Base-by-base conservation (phyloP, 345 rosid genomes). In the Streptanthus diversifolius region DNA sequence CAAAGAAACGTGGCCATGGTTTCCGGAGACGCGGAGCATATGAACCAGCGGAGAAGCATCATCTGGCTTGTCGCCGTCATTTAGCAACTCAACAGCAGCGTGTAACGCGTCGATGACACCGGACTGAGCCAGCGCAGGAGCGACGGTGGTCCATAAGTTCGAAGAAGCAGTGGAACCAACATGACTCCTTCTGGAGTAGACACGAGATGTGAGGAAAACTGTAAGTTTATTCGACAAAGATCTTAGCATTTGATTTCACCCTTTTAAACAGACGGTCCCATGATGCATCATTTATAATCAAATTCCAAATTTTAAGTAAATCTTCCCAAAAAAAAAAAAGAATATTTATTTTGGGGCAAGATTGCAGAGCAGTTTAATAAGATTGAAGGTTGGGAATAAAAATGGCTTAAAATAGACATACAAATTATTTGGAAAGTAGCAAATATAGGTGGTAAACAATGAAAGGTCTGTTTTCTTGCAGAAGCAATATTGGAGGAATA, bases 21-120 rank as follows among this genome's bases (percentile, higher is more conserved):
- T 83, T 18, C 86, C 74, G 0, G 88, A 82, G 64, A 84, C 78
- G 32, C 89, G 85, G 75, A 92, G 68, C 36, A 90, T 47, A 65
- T 82, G 88, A 63, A 78, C 78, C 47, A 90, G 68, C 17, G 60
- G 52, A 73, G 84, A 78, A 49, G 73, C 76, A 59, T 45, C 79
- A 37, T 63, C 39, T 6, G 81, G 86, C 79, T 56, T 77, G 22
- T 47, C 32, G n/a, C 83, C 81, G 30, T 79, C 76, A 37, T 55
- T 58, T 45, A 85, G 81, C 80, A 76, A 13, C 32, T 61, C 47
- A 27, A 83, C 71, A 15, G 80, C 82, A 18, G 66, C 64, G 43
- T 19, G 73, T 11, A 87, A 52, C n/a, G 41, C 74, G 12, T 77
- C 74, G 18, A 56, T 4, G 39, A 35, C 22, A 70, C 73, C 77